Evolutionary conservation across 768 basidiomycete genomes (phyloP), one percentile per base, ranked within the genome.

Genomic region (Lactifluus hygrophoroides): DNA sequence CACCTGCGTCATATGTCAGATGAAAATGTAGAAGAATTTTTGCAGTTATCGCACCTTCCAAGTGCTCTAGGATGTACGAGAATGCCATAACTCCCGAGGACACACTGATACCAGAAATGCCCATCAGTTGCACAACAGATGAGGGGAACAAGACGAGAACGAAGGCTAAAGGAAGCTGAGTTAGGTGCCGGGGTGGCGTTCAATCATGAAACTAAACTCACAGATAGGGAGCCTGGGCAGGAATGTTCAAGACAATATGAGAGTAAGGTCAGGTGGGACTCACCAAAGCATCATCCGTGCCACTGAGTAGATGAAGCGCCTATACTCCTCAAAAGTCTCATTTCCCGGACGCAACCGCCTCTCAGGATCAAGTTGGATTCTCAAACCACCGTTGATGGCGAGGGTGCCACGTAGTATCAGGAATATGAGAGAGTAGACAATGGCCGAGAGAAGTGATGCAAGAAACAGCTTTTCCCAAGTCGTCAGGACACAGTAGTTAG

Each of bases 251-350:
- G n/a, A 34, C 50, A 27, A 37, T 30, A 56, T 27, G 13, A 35
- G 7, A 35, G 58, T 32, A 42, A 5, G 25, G 37, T 8, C 21
- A 21, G 19, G 5, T 65, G 34, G n/a, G 30, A 69, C 79, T 55
- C 63, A 88, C 88, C 85, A 89, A 45, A 88, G 72, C 84, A 88
- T 85, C 56, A 79, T 82, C 59, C 78, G 74, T 27, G 83, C 78
- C 52, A 90, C 76, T n/a, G 77, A 75, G 30, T 74, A 74, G 27
- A 88, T 74, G 66, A 88, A 86, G 25, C 73, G 76, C 57, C 80
- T 77, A 65, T 88, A 87, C 54, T 79, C 77, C 51, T 77, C 75
- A 23, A 66, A 69, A 25, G 58, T 60, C 38, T 56, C 57, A 34
- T 64, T 66, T 38, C 71, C 67, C 45, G 65, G 63, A 16, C 69